Conservation (phyloP, 805 yeast species). For the Saccharomycopsis oosterbeekiorum region DNA sequence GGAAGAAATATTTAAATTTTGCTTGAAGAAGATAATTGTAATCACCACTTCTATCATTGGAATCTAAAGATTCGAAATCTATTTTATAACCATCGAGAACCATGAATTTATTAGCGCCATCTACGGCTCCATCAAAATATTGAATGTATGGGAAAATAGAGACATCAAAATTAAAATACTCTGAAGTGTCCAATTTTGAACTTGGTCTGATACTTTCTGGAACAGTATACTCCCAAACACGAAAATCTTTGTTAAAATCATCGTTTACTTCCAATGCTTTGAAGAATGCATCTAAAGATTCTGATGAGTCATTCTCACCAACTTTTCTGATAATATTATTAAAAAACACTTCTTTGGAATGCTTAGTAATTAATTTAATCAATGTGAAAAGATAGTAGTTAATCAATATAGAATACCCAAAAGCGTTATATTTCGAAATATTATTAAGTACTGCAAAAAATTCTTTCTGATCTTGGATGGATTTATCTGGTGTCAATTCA, state of each 20-base stretch:
- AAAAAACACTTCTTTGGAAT: slow-evolving; percentile 1
- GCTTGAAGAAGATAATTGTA: not conserved
- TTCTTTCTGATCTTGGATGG: not conserved
- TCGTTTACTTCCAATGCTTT: slow-evolving; percentile 9
- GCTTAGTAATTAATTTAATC: not conserved
- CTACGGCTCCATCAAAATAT: not conserved
- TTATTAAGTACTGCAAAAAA: slow-evolving; percentile 7
- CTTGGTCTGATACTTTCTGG: slow-evolving; percentile 15
- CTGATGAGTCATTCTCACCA: slow-evolving; percentile 3
- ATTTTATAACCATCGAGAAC: not conserved
- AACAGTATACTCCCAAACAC: slow-evolving; percentile 8
- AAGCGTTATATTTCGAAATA: slow-evolving; percentile 3
- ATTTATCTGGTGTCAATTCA: not conserved
- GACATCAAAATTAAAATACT: not conserved
- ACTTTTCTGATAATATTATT: not conserved
- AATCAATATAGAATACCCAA: slow-evolving; percentile 8
- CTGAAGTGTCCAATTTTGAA: slow-evolving; percentile 2
- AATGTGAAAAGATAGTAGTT: slow-evolving; percentile 3
- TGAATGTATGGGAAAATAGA: not conserved
- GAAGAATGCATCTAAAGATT: slow-evolving; percentile 1
- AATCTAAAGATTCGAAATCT: not conserved
- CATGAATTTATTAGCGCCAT: not conserved
- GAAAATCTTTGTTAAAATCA: slow-evolving; percentile 4
- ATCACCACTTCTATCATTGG: not conserved
- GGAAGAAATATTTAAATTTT: slow-evolving; percentile 5